Conservation (phyloP, 148 eudicot species). For the Rhododendron vialii region DNA sequence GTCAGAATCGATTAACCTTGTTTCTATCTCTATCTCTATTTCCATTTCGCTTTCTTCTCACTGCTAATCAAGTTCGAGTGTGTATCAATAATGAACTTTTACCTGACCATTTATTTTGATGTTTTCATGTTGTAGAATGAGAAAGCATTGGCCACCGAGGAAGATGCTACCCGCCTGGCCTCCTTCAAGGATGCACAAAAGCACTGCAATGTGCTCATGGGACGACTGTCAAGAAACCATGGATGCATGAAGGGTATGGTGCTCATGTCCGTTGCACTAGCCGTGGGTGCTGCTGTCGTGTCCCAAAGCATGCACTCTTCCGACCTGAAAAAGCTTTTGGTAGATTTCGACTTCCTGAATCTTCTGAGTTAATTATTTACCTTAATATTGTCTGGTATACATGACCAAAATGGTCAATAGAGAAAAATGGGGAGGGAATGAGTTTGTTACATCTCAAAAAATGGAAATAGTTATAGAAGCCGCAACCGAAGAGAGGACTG, state of each 20-base stretch:
- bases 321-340: slow-evolving; percentile 13
- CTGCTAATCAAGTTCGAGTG: neutral
- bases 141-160: slow-evolving; percentile 34
- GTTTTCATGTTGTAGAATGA: slow-evolving; percentile 32
- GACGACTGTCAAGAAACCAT: slow-evolving; percentile 30
- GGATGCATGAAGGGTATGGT: slow-evolving; percentile 32
- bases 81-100: neutral
- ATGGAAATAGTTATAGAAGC: neutral
- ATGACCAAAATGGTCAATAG: slow-evolving; percentile 1
- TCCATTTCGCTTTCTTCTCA: neutral
- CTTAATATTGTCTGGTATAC: neutral
- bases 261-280: slow-evolving; percentile 22
- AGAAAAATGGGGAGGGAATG: slow-evolving; percentile 3
- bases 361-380: neutral
- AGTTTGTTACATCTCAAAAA: neutral
- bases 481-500: neutral
- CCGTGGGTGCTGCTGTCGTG: slow-evolving; percentile 27
- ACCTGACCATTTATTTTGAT: neutral
- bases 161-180: slow-evolving; percentile 21
- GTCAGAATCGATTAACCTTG: neutral
- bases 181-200: slow-evolving; percentile 47
- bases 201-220: slow-evolving; percentile 35
- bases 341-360: slow-evolving; percentile 7
- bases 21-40: neutral
- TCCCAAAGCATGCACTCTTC: slow-evolving; percentile 22